phyloP scores from a whole-genome alignment of 768 basidiomycete genomes.

The Kwoniella shandongensis region DNA sequence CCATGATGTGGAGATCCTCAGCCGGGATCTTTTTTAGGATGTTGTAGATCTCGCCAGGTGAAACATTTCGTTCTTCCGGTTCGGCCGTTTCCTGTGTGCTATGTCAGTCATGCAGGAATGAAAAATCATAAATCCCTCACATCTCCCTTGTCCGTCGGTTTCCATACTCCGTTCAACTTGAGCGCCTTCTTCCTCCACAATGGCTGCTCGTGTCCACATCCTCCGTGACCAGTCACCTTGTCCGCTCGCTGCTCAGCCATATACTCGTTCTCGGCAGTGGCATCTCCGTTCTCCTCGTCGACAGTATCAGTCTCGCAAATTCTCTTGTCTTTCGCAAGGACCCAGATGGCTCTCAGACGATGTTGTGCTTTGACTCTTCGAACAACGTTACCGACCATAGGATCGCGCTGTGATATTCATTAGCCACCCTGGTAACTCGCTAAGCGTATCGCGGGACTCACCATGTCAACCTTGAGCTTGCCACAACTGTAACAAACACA shows the following conservation, averaged over 20 bases:
- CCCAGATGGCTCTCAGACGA: slow-evolving; percentile 53
- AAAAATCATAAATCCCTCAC: slow-evolving; percentile 4
- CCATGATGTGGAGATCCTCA: slow-evolving; percentile 80
- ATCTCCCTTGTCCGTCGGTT: slow-evolving; percentile 85
- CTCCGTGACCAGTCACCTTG: slow-evolving; percentile 70
- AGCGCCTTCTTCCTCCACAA: slow-evolving; percentile 88
- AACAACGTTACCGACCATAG: slow-evolving; percentile 37
- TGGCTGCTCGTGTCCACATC: slow-evolving; percentile 91
- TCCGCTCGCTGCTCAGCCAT: slow-evolving; percentile 69
- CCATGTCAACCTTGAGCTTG: slow-evolving; percentile 93
- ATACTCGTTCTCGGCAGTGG: slow-evolving; percentile 45
- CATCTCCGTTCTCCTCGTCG: slow-evolving; percentile 64
- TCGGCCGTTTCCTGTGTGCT: slow-evolving; percentile 43
- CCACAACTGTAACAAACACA: slow-evolving; percentile 98
- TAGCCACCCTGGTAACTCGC: neutral
- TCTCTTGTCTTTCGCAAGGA: slow-evolving; percentile 60
- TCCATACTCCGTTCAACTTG: slow-evolving; percentile 92
- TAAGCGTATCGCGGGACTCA: slow-evolving; percentile 64
- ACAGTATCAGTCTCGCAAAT: slow-evolving; percentile 84
- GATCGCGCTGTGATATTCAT: slow-evolving; percentile 36
- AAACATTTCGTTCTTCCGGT: slow-evolving; percentile 60
- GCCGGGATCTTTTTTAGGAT: slow-evolving; percentile 95
- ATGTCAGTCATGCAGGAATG: slow-evolving; percentile 10
- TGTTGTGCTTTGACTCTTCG: slow-evolving; percentile 50
- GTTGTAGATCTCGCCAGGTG: slow-evolving; percentile 84